Evolutionary conservation across 768 basidiomycete genomes (phyloP).

Genomic region (Arthromyces matolae): DNA sequence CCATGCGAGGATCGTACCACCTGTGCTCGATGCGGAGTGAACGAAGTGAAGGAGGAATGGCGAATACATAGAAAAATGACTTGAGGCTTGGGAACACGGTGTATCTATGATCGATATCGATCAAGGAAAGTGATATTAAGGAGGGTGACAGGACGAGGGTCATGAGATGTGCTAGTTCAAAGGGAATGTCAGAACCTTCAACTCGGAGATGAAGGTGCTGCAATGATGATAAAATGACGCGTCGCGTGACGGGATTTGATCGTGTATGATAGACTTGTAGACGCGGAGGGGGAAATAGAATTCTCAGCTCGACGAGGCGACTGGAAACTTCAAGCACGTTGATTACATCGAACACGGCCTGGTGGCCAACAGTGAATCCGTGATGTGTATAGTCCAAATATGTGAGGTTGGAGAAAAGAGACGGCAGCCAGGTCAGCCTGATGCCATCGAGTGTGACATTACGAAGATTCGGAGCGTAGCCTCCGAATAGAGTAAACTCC

Average conservation of each 20-base stretch:
- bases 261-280: conserved; percentile 19
- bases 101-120: conserved; percentile 37
- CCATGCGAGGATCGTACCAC: conserved; percentile 43
- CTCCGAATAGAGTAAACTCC: conserved; percentile 62
- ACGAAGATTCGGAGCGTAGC: conserved; percentile 53
- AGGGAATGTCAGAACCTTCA: conserved; percentile 54
- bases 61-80: conserved; percentile 44
- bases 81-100: conserved; percentile 42
- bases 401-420: conserved; percentile 57
- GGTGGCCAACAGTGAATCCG: conserved; percentile 55
- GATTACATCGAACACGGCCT: conserved; percentile 55
- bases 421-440: conserved; percentile 58
- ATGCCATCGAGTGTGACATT: conserved; percentile 61
- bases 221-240: conserved; percentile 44
- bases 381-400: conserved; percentile 72
- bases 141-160: conserved; percentile 47
- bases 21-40: conserved; percentile 40
- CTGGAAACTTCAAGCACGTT: conserved; percentile 54
- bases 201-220: conserved; percentile 45
- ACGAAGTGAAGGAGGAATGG: conserved; percentile 36
- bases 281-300: conserved; percentile 48
- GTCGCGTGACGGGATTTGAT: conserved; percentile 25
- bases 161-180: conserved; percentile 52
- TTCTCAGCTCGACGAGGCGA: conserved; percentile 47
- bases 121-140: conserved; percentile 44